Percentiles rank a stretch among this genome's conserved stretches.
Evolutionary conservation across 2,329 filamentous ascomycete species (phyloP).

Genomic region (Fusarium sp.): DNA sequence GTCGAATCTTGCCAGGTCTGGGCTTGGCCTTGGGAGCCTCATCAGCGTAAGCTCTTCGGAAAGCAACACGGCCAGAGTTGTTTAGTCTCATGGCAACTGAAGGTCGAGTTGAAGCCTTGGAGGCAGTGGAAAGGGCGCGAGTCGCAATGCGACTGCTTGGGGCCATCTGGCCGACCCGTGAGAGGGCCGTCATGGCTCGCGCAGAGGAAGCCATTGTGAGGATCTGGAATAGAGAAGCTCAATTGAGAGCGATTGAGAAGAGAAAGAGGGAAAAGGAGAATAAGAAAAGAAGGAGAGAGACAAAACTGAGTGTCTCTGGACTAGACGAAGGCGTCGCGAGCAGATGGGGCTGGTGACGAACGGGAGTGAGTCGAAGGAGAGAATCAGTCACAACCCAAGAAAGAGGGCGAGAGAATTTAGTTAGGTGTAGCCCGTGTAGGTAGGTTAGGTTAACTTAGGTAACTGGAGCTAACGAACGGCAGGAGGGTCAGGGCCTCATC

Average conservation of each 20-base stretch:
- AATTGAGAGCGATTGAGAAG: constrained; percentile 46
- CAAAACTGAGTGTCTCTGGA: constrained; percentile 41
- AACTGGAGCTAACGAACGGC: constrained; percentile 31
- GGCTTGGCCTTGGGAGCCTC: constrained; percentile 64
- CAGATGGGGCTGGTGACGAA: constrained; percentile 40
- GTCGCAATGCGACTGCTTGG: constrained; percentile 51
- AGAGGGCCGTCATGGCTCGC: constrained; percentile 59
- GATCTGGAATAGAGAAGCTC: constrained; percentile 45
- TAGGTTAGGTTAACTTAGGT: constrained; percentile 43
- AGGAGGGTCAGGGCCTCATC: constrained; percentile 27
- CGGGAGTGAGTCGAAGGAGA: constrained; percentile 45
- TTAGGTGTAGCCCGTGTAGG: constrained; percentile 6
- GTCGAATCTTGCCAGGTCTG: constrained; percentile 73
- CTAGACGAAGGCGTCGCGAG: constrained; percentile 41
- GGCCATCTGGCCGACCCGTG: constrained; percentile 53
- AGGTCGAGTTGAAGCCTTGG: constrained; percentile 51
- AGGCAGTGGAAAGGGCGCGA: constrained; percentile 55
- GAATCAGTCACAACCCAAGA: constrained; percentile 42
- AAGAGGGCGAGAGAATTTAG: constrained; percentile 44
- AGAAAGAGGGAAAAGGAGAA: constrained; percentile 10
- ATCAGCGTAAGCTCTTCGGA: constrained; percentile 67
- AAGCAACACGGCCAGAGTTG: constrained; percentile 58
- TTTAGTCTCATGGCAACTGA: constrained; percentile 55
- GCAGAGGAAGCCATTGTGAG: constrained; percentile 63
- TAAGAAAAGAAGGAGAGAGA: constrained; percentile 28